These are phyloP conservation scores for Bonia amplexicaulis DNA, from an alignment of 176 grass and related monocot species.

Conservation along the genomic window DNA sequence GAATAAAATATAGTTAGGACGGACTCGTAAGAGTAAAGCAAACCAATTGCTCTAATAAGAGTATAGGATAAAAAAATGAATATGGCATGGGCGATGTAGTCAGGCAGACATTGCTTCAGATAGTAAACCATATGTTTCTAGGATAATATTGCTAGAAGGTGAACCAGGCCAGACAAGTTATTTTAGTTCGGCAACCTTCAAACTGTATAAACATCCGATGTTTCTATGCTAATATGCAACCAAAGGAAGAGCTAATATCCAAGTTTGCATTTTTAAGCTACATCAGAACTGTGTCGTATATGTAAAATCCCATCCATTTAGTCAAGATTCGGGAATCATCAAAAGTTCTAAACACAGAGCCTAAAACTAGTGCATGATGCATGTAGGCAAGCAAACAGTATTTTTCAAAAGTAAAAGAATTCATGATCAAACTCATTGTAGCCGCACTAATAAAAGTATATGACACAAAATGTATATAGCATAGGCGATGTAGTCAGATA, in stretches of 20 bases:
- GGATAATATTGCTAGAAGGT: background rate
- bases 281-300: background rate
- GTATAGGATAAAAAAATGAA: background rate
- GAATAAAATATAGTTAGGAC: too few species aligned
- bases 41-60: too few species aligned
- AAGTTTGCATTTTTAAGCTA: background rate
- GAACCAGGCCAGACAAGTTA: background rate
- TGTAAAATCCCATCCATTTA: background rate
- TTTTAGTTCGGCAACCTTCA: background rate
- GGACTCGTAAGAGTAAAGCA: too few species aligned
- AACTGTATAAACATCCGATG: background rate
- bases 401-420: too few species aligned
- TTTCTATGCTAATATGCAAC: background rate
- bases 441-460: too few species aligned
- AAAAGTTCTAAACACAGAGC: background rate
- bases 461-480: background rate
- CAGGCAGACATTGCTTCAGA: background rate
- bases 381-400: background rate
- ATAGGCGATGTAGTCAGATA: background rate
- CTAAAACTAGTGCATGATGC: background rate
- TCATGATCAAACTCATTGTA: too few species aligned
- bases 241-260: background rate
- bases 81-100: background rate
- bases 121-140: background rate
- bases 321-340: background rate